These are phyloP conservation scores for Nicotiana otophora DNA, from an alignment of 257 asterid species.

Conservation along the genomic window DNA sequence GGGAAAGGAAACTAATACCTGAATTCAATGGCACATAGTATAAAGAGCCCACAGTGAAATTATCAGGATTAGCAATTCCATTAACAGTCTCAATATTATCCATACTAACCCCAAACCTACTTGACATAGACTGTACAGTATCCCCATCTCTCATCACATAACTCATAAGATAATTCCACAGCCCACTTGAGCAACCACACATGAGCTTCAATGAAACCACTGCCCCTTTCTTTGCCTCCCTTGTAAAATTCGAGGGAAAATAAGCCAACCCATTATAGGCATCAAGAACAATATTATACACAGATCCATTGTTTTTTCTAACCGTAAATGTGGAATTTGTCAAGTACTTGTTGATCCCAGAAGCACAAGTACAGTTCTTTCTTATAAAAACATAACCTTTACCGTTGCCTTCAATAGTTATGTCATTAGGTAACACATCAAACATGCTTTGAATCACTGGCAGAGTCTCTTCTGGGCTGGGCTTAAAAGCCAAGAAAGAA, in stretches of 20 bases:
- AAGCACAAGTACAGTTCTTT: conserved; percentile 95
- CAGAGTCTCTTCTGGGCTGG: conserved; percentile 49
- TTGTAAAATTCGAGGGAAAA: conserved; percentile 59
- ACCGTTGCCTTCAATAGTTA: conserved; percentile 74
- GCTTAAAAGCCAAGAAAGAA: conserved; percentile 83
- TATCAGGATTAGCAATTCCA: conserved; percentile 77
- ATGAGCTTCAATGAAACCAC: conserved; percentile 71
- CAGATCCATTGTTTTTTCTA: conserved; percentile 62
- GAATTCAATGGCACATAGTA: conserved; percentile 78
- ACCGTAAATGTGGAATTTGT: conserved; percentile 77
- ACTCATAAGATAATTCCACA: conserved; percentile 96
- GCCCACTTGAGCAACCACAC: conserved; percentile 95
- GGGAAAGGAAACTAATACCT: conserved; percentile 34
- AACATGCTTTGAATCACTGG: conserved; percentile 83
- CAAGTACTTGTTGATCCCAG: conserved; percentile 45
- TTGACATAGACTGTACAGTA: conserved; percentile 77
- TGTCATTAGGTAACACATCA: conserved; percentile 68
- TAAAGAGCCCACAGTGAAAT: conserved; percentile 73
- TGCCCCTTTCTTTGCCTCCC: conserved; percentile 76
- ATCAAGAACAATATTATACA: conserved; percentile 54
- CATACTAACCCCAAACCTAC: conserved; percentile 98
- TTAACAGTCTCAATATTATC: conserved; percentile 75
- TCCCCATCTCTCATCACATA: conserved; percentile 89
- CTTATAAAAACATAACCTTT: conserved; percentile 64
- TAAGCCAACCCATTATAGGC: conserved; percentile 78